Base-by-base conservation (phyloP, 108 stramenopile genomes). In the Asterionellopsis glacialis region DNA sequence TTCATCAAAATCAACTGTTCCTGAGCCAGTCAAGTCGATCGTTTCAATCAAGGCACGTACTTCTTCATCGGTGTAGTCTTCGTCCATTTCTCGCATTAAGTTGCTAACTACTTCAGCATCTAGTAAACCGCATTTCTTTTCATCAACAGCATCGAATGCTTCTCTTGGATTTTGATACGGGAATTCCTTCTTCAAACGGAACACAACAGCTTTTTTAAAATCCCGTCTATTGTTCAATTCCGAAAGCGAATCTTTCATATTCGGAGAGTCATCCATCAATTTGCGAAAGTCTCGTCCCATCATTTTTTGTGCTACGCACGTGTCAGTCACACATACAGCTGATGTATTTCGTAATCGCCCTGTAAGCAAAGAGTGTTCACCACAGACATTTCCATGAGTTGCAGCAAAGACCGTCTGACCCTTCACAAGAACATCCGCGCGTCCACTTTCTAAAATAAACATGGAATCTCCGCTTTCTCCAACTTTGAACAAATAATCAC, bases 191-290 rank as follows among this genome's bases (percentile, higher is more conserved):
- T 75, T 71, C 39, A 77, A 59, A 38, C 74, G 70, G 26, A 59
- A 24, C 2, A 89, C 88, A 15, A 93, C 55, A 0, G 91, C 91
- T 66, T 93, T 93, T 57, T 90, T 84, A 51, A 93, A 88, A 59
- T 93, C 88, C 10, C 91, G 79, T 41, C 91, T 74, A 27, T 81
- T 70, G 52, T 74, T 79, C 63, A 89, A 64, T 51, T 93, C 91
- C 12, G 63, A 56, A 11, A 93, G 54, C 0, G 83, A 71, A 41
- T 81, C 82, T 27, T 82, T 72, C 25, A 87, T 59, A 14, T 59
- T 56, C 7, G 82, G 78, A 0, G 78, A 66, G 1, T 65, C 59
- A 25, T 79, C 77, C 71, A 82, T 59, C 22, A 93, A 61, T 47
- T 77, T 75, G 2, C 81, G 76, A 54, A 88, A 89, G 56, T 87